Percentiles rank a stretch among this genome's conserved stretches.
These are phyloP conservation scores for Anisodus tanguticus DNA, from an alignment of 257 asterid species.

Conservation along the genomic window DNA sequence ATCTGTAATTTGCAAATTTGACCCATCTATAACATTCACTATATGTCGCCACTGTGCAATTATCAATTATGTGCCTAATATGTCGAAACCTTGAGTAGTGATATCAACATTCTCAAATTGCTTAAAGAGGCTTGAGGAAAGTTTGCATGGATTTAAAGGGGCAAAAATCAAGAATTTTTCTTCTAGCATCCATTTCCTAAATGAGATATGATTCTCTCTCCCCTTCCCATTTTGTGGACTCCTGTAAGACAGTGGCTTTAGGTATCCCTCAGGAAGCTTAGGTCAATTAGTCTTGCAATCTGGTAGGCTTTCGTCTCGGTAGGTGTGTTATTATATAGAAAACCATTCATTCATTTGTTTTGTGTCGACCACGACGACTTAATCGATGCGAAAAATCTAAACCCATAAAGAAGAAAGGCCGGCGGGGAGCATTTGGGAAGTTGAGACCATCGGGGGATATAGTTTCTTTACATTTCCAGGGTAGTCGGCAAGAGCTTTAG, in stretches of 20 bases:
- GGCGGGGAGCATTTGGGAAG: neutral
- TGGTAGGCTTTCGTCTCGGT: neutral
- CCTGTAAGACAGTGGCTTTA: neutral
- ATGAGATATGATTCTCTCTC: neutral
- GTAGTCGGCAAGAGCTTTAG: neutral
- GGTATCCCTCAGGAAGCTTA: neutral
- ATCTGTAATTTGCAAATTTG: neutral
- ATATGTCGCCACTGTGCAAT: neutral
- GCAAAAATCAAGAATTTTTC: neutral
- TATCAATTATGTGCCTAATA: constrained; percentile 16
- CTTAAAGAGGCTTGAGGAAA: neutral
- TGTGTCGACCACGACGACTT: neutral
- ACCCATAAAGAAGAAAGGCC: neutral
- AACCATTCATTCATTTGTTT: neutral
- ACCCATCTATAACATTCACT: neutral
- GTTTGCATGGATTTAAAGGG: neutral
- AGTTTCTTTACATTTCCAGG: neutral
- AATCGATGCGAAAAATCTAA: neutral
- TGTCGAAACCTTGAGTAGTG: constrained; percentile 58
- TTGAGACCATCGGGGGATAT: neutral
- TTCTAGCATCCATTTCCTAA: neutral
- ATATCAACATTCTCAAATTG: constrained; percentile 53
- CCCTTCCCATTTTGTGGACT: neutral
- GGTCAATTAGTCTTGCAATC: neutral
- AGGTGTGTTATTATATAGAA: neutral